A percentile compares a stretch with the other conserved stretches of the same genome.
phyloP scores from a whole-genome alignment of 1,284 basidiomycete genomes.

The Malassezia pachydermatis region DNA sequence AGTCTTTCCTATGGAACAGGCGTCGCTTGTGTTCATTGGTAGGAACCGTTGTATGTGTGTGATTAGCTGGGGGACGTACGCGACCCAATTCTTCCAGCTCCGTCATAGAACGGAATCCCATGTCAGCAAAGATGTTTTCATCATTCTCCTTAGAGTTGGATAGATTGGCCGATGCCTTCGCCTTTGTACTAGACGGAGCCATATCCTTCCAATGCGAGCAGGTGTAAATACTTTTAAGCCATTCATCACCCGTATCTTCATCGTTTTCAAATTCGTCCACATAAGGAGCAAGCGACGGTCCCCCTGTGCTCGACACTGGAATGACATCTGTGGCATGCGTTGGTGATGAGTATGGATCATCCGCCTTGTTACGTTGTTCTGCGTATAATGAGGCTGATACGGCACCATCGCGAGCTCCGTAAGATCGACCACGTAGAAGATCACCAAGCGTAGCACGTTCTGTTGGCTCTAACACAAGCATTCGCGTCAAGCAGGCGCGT shows the following conservation, averaged over 20 bases:
- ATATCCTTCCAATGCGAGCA: constrained; percentile 32
- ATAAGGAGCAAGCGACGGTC: constrained; percentile 20
- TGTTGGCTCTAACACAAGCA: constrained; percentile 82
- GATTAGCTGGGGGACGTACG: constrained; percentile 28
- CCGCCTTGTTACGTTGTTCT: constrained; percentile 2
- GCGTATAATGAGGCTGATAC: constrained; percentile 27
- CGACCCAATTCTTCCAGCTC: neutral
- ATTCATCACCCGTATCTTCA: constrained; percentile 49
- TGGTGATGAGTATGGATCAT: constrained; percentile 14
- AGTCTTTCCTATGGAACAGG: constrained; percentile 4
- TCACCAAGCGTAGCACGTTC: constrained; percentile 89
- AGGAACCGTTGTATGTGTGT: constrained; percentile 38
- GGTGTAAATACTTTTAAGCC: constrained; percentile 47
- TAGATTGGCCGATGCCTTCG: neutral
- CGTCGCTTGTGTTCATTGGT: constrained; percentile 32
- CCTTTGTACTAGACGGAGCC: neutral
- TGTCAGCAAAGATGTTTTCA: constrained; percentile 16
- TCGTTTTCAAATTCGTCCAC: constrained; percentile 42
- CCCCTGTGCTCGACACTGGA: neutral
- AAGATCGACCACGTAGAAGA: constrained; percentile 63
- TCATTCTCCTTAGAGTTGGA: neutral
- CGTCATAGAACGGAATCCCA: constrained; percentile 12
- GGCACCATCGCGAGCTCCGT: constrained; percentile 35
- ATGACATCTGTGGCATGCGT: constrained; percentile 18
- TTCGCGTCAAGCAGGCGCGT: constrained; percentile 66